phyloP scores from a whole-genome alignment of 108 stramenopile genomes.

The Cylindrotheca closterium region DNA sequence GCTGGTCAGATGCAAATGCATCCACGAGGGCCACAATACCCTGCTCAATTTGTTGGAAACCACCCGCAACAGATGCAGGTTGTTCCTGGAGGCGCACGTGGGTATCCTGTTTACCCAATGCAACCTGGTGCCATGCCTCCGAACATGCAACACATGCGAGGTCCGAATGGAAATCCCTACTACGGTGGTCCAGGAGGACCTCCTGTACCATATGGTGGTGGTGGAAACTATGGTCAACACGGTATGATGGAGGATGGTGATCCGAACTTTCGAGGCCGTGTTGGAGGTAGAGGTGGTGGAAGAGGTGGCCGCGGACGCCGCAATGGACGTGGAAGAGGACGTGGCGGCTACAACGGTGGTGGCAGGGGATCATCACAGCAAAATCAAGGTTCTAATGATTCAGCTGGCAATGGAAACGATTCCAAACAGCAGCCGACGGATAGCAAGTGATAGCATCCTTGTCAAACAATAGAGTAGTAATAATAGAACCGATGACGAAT shows the following conservation, averaged over 20 bases:
- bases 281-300: conserved; percentile 25
- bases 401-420: not conserved
- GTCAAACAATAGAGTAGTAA: no score
- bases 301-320: conserved; percentile 22
- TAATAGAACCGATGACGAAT: no score
- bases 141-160: conserved; percentile 42
- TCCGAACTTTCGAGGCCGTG: conserved; percentile 24
- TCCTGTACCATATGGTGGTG: conserved; percentile 41
- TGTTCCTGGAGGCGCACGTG: conserved; percentile 22
- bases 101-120: conserved; percentile 33
- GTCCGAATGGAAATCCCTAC: conserved; percentile 35
- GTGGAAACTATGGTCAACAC: conserved; percentile 23
- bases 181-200: conserved; percentile 25
- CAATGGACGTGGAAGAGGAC: conserved; percentile 27
- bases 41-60: conserved; percentile 46
- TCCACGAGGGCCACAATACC: conserved; percentile 47
- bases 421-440: conserved; percentile 4
- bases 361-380: conserved; percentile 10
- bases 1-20: conserved; percentile 33
- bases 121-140: conserved; percentile 45
- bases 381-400: not conserved
- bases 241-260: conserved; percentile 35
- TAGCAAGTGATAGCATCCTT: no score
- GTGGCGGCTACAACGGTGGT: conserved; percentile 29
- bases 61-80: conserved; percentile 47